A percentile compares a stretch with the other conserved stretches of the same genome.
Conservation (phyloP, 345 rosid species). For the sweet orange (Citrus sinensis) region DNA sequence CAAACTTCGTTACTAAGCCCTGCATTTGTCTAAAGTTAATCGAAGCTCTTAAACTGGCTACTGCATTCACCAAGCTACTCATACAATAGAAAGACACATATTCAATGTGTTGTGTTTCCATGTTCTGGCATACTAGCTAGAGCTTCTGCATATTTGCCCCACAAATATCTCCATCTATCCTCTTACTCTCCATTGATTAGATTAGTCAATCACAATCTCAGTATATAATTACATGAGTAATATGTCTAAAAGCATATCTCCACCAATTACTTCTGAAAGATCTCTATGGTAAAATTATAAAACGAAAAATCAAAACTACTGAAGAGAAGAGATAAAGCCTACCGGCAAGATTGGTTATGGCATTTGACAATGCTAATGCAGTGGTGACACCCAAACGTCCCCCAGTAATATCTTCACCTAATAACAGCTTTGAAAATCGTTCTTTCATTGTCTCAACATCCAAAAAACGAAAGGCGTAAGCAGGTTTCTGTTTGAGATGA, state of each 20-base stretch:
- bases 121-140: neutral
- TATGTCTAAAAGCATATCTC: neutral
- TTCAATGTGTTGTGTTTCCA: neutral
- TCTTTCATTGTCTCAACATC: constrained; percentile 88
- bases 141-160: neutral
- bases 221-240: neutral
- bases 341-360: constrained; percentile 87
- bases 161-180: neutral
- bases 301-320: constrained; percentile 4
- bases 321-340: constrained; percentile 12
- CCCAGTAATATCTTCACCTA: constrained; percentile 86
- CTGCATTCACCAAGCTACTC: neutral
- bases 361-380: constrained; percentile 88
- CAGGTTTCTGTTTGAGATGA: constrained; percentile 54
- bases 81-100: neutral
- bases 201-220: neutral
- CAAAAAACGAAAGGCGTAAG: constrained; percentile 33
- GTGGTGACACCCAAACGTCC: constrained; percentile 64
- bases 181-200: neutral
- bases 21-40: neutral
- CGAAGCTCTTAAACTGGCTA: neutral
- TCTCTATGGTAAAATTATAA: neutral
- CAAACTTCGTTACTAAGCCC: neutral
- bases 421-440: constrained; percentile 69
- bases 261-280: neutral